phyloP scores from a whole-genome alignment of 352 stramenopile species.

The Phytophthora crassamura region DNA sequence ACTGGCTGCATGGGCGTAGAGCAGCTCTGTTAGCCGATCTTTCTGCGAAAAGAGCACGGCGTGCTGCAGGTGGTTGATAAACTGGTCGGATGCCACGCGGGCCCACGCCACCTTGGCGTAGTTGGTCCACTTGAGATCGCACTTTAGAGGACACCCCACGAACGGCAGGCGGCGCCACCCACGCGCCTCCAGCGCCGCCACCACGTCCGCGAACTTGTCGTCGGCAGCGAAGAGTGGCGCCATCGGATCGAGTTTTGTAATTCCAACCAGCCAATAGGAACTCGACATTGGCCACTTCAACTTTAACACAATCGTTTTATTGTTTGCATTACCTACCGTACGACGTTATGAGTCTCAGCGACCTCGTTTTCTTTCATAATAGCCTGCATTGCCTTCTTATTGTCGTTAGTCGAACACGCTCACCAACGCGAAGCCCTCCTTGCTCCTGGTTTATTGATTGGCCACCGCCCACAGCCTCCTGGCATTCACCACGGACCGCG shows the following conservation, averaged over 20 bases:
- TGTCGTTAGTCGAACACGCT: conserved; percentile 8
- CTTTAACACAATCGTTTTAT: neutral
- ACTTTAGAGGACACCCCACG: conserved; percentile 55
- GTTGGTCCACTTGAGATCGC: conserved; percentile 73
- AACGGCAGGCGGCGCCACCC: conserved; percentile 64
- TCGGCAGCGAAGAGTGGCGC: conserved; percentile 55
- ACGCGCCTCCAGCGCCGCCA: conserved; percentile 24
- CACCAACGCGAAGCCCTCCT: conserved; percentile 5
- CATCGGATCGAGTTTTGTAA: conserved; percentile 7
- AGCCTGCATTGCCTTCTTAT: conserved; percentile 8
- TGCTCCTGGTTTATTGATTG: too few species aligned
- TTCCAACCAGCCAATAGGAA: neutral
- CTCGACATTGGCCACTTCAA: neutral
- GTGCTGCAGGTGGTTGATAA: conserved; percentile 77
- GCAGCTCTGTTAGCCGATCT: conserved; percentile 47
- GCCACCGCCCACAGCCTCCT: neutral
- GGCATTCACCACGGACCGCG: conserved; percentile 27
- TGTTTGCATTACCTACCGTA: neutral
- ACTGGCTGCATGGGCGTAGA: conserved; percentile 35
- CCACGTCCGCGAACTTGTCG: conserved; percentile 61
- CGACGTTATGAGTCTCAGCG: neutral
- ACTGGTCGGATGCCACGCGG: conserved; percentile 45
- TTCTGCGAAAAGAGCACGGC: conserved; percentile 73
- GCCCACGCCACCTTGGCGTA: conserved; percentile 71
- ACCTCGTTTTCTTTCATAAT: too few species aligned